Percentiles rank a stretch among this genome's conserved stretches.
These are phyloP conservation scores for Colletotrichum abscissum DNA, from an alignment of 2,329 filamentous ascomycete species.

Conservation along the genomic window DNA sequence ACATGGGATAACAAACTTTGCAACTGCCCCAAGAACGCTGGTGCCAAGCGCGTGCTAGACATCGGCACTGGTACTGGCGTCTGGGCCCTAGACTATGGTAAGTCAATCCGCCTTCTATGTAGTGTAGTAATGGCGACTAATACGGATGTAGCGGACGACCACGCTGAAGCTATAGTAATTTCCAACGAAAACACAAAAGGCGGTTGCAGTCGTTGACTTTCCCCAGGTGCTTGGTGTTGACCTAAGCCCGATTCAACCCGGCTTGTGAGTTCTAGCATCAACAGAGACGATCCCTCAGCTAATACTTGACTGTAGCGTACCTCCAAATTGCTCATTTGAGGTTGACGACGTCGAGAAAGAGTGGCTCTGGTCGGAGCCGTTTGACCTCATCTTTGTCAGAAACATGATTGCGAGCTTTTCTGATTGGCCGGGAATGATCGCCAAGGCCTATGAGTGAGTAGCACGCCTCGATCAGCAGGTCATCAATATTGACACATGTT, in stretches of 20 bases:
- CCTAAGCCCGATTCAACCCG: constrained; percentile 48
- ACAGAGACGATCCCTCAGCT: constrained; percentile 24
- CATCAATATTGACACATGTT: too few relatives aligned
- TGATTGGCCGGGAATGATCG: constrained; percentile 39
- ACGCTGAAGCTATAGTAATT: constrained; percentile 41
- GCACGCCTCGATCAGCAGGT: constrained; percentile 37
- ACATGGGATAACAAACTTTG: constrained; percentile 45
- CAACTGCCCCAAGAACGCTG: constrained; percentile 40
- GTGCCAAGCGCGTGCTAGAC: constrained; percentile 38
- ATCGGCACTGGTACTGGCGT: constrained; percentile 40
- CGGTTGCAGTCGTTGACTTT: not conserved
- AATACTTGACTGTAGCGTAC: constrained; percentile 41
- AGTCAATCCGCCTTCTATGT: not conserved
- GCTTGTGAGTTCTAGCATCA: constrained; percentile 38
- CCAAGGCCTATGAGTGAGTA: constrained; percentile 38
- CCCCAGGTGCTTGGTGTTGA: constrained; percentile 43
- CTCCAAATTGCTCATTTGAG: constrained; percentile 57
- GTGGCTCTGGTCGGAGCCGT: constrained; percentile 45
- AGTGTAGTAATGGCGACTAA: constrained; percentile 15
- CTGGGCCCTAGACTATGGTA: constrained; percentile 42
- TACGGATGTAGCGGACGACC: constrained; percentile 40
- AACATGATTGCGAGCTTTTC: constrained; percentile 43
- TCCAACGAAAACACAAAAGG: too few relatives aligned
- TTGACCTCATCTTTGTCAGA: constrained; percentile 49
- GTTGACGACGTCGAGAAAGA: constrained; percentile 48